Evolutionary conservation across 192 early-diverging fungal genomes (phyloP), one percentile per base, ranked within the genome.

Genomic region (Entomortierella lignicola): DNA sequence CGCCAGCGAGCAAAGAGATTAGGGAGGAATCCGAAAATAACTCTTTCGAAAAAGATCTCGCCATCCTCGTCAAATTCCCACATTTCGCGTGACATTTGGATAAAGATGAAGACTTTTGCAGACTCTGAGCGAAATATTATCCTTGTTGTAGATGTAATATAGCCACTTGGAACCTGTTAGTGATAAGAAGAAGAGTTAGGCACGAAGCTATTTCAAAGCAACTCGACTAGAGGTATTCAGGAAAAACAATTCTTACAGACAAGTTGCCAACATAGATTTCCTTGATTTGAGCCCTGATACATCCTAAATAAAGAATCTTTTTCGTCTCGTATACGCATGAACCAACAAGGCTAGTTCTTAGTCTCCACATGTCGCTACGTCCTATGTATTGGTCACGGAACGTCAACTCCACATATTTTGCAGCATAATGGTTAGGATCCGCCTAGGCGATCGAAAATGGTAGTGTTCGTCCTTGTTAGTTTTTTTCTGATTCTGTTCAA

Each of bases 31-130:
- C 91, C 90, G 72, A 94, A 90, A 52, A 98, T 90, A 6, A 91
- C 93, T 80, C 95, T 96, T 81, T 97, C 97, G 84, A 94, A 97
- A 79, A 92, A 95, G 26, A 99, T 82, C 74, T 98, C 94, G 10
- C 97, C 96, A 71, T 99, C 97, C 69, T 98, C 97, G 59, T 96
- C 96, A 87, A 97, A 98, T 42, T 96, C 92, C 93, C 94, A 97
- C 96, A 98, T 99, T 84, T 99, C 97, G 52, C 89, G 89, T 32
- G 91, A 93, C 95, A 99, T 95, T 84, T 99, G 97, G 23, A 99
- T 90, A 75, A 97, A 96, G 18, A 99, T 89, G 72, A 95, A 97
- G 56, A 92, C 94, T 63, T 97, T 95, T 13, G 95, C 96, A 0
- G 96, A 95, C 66, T 94, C 94, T 13, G 97, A 98, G 17, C 97